A percentile compares a stretch with the other conserved stretches of the same genome.
Evolutionary conservation across 495 filamentous ascomycete genomes (phyloP).

Genomic region (Letharia columbiana): DNA sequence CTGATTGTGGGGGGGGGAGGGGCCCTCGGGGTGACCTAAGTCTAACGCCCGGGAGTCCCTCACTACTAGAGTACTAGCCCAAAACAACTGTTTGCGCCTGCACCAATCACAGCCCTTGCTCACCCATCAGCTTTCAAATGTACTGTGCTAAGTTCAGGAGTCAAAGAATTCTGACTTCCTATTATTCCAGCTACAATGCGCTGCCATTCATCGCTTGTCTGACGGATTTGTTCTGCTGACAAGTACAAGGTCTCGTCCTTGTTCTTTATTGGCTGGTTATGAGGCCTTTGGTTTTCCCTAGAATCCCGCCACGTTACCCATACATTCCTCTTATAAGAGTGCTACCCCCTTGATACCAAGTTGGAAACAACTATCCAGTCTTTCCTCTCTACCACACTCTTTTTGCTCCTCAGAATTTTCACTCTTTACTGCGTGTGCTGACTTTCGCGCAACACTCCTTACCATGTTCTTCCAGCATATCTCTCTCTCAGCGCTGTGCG

Average conservation of each 20-base stretch:
- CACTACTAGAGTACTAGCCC: not conserved
- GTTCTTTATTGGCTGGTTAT: not conserved
- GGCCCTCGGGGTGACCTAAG: not conserved
- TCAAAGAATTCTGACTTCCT: not conserved
- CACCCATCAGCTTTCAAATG: not conserved
- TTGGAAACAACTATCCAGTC: not conserved
- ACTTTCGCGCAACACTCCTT: conserved; percentile 19
- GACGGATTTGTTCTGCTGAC: not conserved
- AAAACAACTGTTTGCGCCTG: not conserved
- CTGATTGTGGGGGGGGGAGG: not conserved
- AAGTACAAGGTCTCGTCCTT: not conserved
- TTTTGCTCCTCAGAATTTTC: conserved; percentile 7
- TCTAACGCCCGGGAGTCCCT: not conserved
- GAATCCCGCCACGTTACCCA: not conserved
- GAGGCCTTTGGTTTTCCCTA: not conserved
- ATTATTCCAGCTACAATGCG: not conserved
- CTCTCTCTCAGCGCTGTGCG: conserved; percentile 17
- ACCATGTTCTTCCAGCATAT: conserved; percentile 16
- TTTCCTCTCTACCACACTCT: not conserved
- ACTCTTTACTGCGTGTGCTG: conserved; percentile 18
- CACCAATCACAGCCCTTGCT: not conserved
- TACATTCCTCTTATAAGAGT: conserved; percentile 17
- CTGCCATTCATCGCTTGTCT: not conserved
- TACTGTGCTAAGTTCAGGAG: not conserved
- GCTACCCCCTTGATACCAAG: conserved; percentile 5